These are phyloP conservation scores for Hanseniaspora occidentalis DNA, from an alignment of 805 yeast species.

Conservation along the genomic window DNA sequence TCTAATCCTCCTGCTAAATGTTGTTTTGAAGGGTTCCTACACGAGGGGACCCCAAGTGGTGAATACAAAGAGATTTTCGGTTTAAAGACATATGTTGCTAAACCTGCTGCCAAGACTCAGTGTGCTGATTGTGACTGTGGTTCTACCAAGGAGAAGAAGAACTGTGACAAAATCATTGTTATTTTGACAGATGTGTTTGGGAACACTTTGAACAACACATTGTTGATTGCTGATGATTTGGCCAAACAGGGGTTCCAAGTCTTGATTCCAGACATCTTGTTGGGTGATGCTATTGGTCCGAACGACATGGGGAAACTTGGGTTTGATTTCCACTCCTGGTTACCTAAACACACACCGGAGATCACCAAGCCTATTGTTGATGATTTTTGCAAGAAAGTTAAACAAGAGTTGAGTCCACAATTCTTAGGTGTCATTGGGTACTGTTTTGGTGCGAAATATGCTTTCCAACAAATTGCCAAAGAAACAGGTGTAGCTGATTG, in stretches of 20 bases:
- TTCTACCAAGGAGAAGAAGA: conserved; percentile 20
- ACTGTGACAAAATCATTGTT: conserved; percentile 39
- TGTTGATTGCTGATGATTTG: conserved; percentile 53
- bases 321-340: conserved; percentile 35
- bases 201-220: conserved; percentile 38
- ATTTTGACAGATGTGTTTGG: conserved; percentile 67
- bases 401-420: conserved; percentile 31
- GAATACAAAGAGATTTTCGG: conserved; percentile 29
- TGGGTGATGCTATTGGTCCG: conserved; percentile 32
- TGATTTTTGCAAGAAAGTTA: conserved; percentile 33
- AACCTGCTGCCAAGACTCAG: background rate
- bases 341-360: conserved; percentile 37
- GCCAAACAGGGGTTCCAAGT: conserved; percentile 54
- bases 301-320: conserved; percentile 10
- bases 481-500: conserved; percentile 33
- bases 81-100: conserved; percentile 31
- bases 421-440: conserved; percentile 56
- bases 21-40: conserved; percentile 31
- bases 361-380: conserved; percentile 36
- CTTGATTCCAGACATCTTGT: conserved; percentile 63
- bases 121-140: conserved; percentile 23
- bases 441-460: conserved; percentile 76
- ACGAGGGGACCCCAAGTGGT: conserved; percentile 43
- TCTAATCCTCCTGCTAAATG: conserved; percentile 42
- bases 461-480: conserved; percentile 33